Base-by-base conservation (phyloP, 1,284 basidiomycete genomes). In the Rhodotorula sp. region DNA sequence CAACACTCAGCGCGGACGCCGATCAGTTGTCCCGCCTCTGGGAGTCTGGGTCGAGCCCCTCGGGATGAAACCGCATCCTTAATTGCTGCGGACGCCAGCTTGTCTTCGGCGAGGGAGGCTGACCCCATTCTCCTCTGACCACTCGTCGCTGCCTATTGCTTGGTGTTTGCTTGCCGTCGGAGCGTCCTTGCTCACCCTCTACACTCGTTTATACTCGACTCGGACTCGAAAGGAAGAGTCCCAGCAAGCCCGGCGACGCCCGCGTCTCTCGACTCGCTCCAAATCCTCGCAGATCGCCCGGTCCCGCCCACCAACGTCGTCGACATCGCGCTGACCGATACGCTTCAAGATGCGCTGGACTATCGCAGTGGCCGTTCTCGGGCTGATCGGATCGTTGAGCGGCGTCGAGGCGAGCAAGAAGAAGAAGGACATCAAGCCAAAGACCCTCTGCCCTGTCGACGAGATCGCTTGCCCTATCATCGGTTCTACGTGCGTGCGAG, bases 401-500 rank as follows among this genome's bases (percentile, higher is more conserved):
- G 66, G 66, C 24, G 69, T 67, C 56, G 54, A 58, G 15, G 69
- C 69, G 7, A 30, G 55, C 57, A 64, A 74, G 64, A 69, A 65
- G 66, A 57, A 60, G 55, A 71, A 69, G 64, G 57, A 62, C 51
- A 49, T 53, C 42, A 53, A 49, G 6, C 59, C 57, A 24, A 33
- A 61, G 44, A 68, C 73, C 45, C 68, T 72, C 45, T 74, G 73
- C 64, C 73, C 73, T 10, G 29, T 55, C 7, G 42, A 48, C 29
- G 73, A 74, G 55, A 54, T 64, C 30, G 70, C 73, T 17, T 74
- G 73, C 62, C 73, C 73, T 6, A 72, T 74, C 37, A 22, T 60
- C 24, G 70, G 70, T 5, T 69, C 73, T n/a, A 71, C 73, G 48
- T 82, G 65, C 46, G 69, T 51, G 8, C 15, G 54, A 29, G 7